These are phyloP conservation scores for Salix koriyanagi DNA, from an alignment of 345 rosid species.

Conservation along the genomic window DNA sequence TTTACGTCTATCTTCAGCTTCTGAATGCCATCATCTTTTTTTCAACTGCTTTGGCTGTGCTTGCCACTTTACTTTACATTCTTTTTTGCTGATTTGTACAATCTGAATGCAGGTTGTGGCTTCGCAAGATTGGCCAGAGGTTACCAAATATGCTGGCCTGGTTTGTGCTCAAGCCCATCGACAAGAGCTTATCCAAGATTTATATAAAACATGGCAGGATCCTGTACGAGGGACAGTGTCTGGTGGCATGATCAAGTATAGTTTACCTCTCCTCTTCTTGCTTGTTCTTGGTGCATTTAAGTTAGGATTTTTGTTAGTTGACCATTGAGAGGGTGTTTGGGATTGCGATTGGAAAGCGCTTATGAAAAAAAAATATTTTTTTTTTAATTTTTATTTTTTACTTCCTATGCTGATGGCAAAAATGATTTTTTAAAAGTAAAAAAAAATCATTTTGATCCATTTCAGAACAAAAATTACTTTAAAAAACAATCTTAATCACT, in stretches of 20 bases:
- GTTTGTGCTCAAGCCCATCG: slow-evolving; percentile 99
- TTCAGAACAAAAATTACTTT: too few species aligned
- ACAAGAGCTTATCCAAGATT: slow-evolving; percentile 96
- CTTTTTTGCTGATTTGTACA: neutral
- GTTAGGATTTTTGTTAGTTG: neutral
- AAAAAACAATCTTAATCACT: too few species aligned
- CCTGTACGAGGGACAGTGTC: slow-evolving; percentile 81
- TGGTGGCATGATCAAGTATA: slow-evolving; percentile 98
- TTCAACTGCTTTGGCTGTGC: neutral
- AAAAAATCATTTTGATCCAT: too few species aligned
- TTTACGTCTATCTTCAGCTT: neutral
- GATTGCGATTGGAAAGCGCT: too few species aligned
- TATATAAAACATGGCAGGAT: slow-evolving; percentile 92
- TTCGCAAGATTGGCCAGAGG: slow-evolving; percentile 99
- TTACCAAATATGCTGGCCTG: slow-evolving; percentile 95
- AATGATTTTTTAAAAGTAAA: too few species aligned
- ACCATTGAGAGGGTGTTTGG: neutral
- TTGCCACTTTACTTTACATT: neutral
- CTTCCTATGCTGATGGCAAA: too few species aligned
- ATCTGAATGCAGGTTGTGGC: slow-evolving; percentile 75
- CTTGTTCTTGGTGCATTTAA: neutral
- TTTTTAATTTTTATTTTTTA: too few species aligned
- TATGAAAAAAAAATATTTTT: too few species aligned
- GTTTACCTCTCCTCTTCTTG: neutral
- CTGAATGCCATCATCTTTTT: neutral